Evolutionary conservation across 176 grass and related monocot genomes (phyloP), one percentile per base, ranked within the genome.

Genomic region (Elaeis guineensis): DNA sequence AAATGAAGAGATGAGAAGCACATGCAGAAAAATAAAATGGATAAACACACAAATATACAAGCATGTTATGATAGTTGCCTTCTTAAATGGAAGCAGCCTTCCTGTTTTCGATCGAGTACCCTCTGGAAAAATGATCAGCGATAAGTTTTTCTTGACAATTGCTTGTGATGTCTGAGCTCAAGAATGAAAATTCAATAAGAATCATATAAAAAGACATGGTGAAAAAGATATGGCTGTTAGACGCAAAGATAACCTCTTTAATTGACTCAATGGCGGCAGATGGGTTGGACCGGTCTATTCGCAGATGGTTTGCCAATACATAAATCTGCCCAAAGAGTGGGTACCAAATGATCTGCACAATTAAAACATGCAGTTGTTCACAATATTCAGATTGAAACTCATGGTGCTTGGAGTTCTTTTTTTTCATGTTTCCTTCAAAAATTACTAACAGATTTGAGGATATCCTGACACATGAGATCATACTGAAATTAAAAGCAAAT

Each of bases 81-180:
- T 86, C 75, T 86, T 86, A 59, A 81, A 82, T n/a, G 84, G 75
- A 48, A 79, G 75, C 18, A 80, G 51, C 44, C 83, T 73, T 50
- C 78, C 73, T 44, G 67, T 67, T 59, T 23, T 75, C 5, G 79
- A 87, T 26, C 84, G 50, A 6, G 79, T 87, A 60, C 75, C 84
- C 62, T 85, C 84, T 5, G 84, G 79, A 63, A 87, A 82, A 4
- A 87, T 32, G 61, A 82, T 67, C 51, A 82, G 72, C 1, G 78
- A 79, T 11, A 87, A 64, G 52, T 68, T 71, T 65, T 87, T 82
- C 26, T 63, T 75, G 50, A 50, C 71, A 12, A 82, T 44, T 17
- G 57, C 52, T 15, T n/a, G 21, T 21, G 76, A 55, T 19, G 19
- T 35, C 76, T 79, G n/a, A 25, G 28, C 55, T 52, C 30, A 48